Conservation (phyloP, 2,329 filamentous ascomycete genomes). For the Fusarium musae region DNA sequence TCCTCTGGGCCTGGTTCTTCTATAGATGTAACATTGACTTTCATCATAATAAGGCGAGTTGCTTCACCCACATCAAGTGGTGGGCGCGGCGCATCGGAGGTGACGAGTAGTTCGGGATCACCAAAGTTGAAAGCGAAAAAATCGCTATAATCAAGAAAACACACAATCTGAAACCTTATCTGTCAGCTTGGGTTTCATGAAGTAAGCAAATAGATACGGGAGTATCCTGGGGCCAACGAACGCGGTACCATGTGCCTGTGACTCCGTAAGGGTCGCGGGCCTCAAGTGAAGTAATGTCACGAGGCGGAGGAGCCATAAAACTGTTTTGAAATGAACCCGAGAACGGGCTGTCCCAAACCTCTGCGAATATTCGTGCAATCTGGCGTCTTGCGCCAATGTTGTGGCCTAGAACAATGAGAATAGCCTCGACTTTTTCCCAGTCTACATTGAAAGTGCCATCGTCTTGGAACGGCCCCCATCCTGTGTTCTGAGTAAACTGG, state of each 20-base stretch:
- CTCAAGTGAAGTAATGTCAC: slow-evolving; percentile 58
- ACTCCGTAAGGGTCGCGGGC: slow-evolving; percentile 76
- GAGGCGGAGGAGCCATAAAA: slow-evolving; percentile 53
- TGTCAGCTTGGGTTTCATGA: slow-evolving; percentile 20
- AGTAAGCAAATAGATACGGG: not conserved
- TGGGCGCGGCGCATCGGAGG: slow-evolving; percentile 57
- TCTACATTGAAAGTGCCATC: slow-evolving; percentile 73
- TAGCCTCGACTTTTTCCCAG: slow-evolving; percentile 83
- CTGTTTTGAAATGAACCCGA: slow-evolving; percentile 64
- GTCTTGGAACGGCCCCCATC: slow-evolving; percentile 78
- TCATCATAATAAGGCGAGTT: slow-evolving; percentile 76
- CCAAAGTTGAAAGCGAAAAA: slow-evolving; percentile 78
- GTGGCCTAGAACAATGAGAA: slow-evolving; percentile 74
- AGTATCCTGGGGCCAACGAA: slow-evolving; percentile 49
- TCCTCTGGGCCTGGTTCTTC: slow-evolving; percentile 69
- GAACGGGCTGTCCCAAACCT: slow-evolving; percentile 67
- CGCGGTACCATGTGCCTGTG: slow-evolving; percentile 76
- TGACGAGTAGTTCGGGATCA: slow-evolving; percentile 53
- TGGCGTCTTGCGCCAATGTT: slow-evolving; percentile 66
- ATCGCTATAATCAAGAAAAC: slow-evolving; percentile 74
- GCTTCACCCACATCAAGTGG: slow-evolving; percentile 73
- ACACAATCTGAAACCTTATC: slow-evolving; percentile 52
- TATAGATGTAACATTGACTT: slow-evolving; percentile 69
- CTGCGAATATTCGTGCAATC: slow-evolving; percentile 58
- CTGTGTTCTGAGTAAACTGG: slow-evolving; percentile 68